Percentiles rank a stretch among this genome's conserved stretches.
phyloP scores from a whole-genome alignment of 2,329 filamentous ascomycete genomes.

The Paraconiothyrium brasiliense region DNA sequence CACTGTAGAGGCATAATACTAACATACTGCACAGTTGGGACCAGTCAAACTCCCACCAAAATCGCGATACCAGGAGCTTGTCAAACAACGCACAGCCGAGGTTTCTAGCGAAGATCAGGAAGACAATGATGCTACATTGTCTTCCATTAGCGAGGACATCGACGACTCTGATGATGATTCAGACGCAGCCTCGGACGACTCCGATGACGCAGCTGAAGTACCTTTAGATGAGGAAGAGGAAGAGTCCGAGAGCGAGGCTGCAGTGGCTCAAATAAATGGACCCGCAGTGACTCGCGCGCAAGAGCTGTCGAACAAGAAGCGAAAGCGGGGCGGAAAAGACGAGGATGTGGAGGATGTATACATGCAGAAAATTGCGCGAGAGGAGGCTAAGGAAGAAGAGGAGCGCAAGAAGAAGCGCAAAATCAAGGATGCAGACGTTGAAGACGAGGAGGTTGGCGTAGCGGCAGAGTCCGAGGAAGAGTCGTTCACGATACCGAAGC shows the following conservation, averaged over 20 bases:
- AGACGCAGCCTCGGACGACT: conserved; percentile 39
- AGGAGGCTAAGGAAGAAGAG: conserved; percentile 55
- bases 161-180: conserved; percentile 38
- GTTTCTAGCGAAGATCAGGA: conserved; percentile 54
- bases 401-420: conserved; percentile 48
- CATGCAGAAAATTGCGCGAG: conserved; percentile 68
- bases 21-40: conserved; percentile 38
- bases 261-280: conserved; percentile 38
- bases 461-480: conserved; percentile 53
- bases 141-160: conserved; percentile 8
- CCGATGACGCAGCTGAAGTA: conserved; percentile 30
- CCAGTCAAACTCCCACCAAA: conserved; percentile 51
- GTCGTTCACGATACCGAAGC: conserved; percentile 63
- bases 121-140: conserved; percentile 15
- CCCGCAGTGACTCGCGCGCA: conserved; percentile 38
- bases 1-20: background rate
- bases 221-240: conserved; percentile 21
- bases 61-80: conserved; percentile 49
- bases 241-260: conserved; percentile 35
- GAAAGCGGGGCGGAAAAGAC: conserved; percentile 66
- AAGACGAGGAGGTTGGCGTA: conserved; percentile 19
- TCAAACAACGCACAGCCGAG: conserved; percentile 31
- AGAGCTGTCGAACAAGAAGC: conserved; percentile 47
- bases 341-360: conserved; percentile 77
- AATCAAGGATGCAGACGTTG: conserved; percentile 25